Evolutionary conservation across 2,329 filamentous ascomycete species (phyloP), one percentile per base, ranked within the genome.

Genomic region (Trichoderma sp.): DNA sequence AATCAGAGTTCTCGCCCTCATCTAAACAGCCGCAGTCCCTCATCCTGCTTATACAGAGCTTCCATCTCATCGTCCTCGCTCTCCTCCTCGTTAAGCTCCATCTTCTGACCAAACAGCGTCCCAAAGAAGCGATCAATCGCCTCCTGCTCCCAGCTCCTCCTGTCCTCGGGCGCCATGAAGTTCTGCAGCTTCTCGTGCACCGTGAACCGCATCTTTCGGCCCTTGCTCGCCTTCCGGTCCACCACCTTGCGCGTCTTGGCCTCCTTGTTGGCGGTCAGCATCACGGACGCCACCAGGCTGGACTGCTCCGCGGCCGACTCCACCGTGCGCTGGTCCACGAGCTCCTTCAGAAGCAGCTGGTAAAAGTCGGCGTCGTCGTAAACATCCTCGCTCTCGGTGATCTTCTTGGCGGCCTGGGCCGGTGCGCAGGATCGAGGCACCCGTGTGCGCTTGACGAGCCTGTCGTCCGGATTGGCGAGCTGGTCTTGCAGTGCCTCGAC

Each of bases 321-420:
- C 0, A 88, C 83, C 71, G 90, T 90, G 66, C 94, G 90, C 75
- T 96, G 92, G 74, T 97, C 92, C 10, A 99, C 90, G 1, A 99
- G 87, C 73, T 97, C 92, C 75, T 97, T 96, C 30, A 99, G 86
- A 2, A 99, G 85, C 15, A 95, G 81, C 75, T 96, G 92, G 79
- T 99, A 99, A 77, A 98, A 97, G 74, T 96, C 89, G 12, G 91
- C 92, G 72, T 99, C 95, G 74, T 98, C 94, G 79, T 95, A 99
- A 70, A 97, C 88, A 21, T 81, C 78, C 1, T 77, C 75, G 72
- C 88, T 87, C 69, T 89, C 83, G 10, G 79, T 77, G 26, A 87
- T 72, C 72, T 85, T 85, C 68, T 78, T 79, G 34, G 82, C 82
- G 0, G 84, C 83, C 71, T 94, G 91, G 0, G 86, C 78, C 0